These are phyloP conservation scores for Fusarium poae DNA, from an alignment of 2,329 filamentous ascomycete genomes.

Conservation along the genomic window DNA sequence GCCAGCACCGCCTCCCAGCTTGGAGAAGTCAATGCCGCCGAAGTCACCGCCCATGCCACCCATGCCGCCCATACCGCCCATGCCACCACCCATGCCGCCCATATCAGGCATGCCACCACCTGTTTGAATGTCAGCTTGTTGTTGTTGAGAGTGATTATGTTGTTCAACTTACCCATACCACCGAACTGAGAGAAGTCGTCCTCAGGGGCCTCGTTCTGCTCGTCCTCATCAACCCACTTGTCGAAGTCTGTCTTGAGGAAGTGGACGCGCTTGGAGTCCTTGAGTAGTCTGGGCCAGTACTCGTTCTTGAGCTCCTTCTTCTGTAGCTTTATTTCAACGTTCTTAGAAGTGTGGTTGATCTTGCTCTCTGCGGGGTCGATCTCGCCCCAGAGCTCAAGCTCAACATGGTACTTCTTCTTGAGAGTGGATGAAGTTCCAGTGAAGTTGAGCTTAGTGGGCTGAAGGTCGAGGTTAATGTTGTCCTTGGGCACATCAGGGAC, in stretches of 20 bases:
- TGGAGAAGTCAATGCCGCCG: conserved; percentile 92
- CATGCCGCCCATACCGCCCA: conserved; percentile 65
- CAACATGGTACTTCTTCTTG: conserved; percentile 87
- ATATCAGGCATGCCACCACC: conserved; percentile 69
- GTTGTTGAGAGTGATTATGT: not conserved
- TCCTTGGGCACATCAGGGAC: conserved; percentile 85
- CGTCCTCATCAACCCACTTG: conserved; percentile 99
- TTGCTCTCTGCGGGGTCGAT: conserved; percentile 89
- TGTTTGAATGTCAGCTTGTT: conserved; percentile 45
- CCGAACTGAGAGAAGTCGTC: conserved; percentile 80
- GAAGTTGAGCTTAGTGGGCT: conserved; percentile 82
- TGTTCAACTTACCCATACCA: conserved; percentile 69
- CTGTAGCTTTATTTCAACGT: conserved; percentile 89
- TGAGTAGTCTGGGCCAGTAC: conserved; percentile 95
- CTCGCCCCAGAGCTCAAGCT: conserved; percentile 89
- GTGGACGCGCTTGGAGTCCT: conserved; percentile 89
- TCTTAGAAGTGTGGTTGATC: conserved; percentile 88
- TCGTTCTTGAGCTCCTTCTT: conserved; percentile 97
- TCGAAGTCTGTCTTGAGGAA: conserved; percentile 99
- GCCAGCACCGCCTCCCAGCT: conserved; percentile 75
- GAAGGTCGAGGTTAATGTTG: conserved; percentile 85
- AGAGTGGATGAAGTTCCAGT: conserved; percentile 84
- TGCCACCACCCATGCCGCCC: conserved; percentile 52
- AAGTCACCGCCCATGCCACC: conserved; percentile 74
- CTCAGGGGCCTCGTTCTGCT: conserved; percentile 90